Evolutionary conservation across 1,284 basidiomycete species (phyloP).

Genomic region (Kwoniella shivajii): DNA sequence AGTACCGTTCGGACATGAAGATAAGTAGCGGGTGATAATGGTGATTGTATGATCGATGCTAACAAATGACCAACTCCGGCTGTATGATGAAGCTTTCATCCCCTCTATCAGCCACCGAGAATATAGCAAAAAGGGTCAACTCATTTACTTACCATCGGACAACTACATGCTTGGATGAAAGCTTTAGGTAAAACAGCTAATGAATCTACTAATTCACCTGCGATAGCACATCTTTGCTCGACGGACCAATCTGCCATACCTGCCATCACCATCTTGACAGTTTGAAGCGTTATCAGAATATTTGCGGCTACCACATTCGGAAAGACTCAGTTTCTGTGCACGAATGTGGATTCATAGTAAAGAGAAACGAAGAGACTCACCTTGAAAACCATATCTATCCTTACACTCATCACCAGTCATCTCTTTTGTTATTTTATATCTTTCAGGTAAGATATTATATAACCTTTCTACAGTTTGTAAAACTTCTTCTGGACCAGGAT

Average conservation of each 20-base stretch:
- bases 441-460: conserved; percentile 39
- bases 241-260: conserved; percentile 44
- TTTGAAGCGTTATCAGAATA: conserved; percentile 50
- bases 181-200: conserved; percentile 45
- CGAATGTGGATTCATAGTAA: neutral
- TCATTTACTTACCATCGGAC: conserved; percentile 40
- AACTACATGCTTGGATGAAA: conserved; percentile 46
- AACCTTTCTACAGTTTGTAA: conserved; percentile 37
- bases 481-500: conserved; percentile 32
- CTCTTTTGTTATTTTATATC: conserved; percentile 37
- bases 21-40: conserved; percentile 45
- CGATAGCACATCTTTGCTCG: conserved; percentile 47
- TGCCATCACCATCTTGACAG: conserved; percentile 50
- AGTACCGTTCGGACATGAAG: conserved; percentile 49
- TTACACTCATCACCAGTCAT: conserved; percentile 43
- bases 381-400: conserved; percentile 48
- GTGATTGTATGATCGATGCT: conserved; percentile 47
- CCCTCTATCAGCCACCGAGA: neutral
- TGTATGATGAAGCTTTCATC: conserved; percentile 45
- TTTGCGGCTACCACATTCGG: conserved; percentile 39
- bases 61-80: conserved; percentile 53
- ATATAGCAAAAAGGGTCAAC: neutral
- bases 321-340: conserved; percentile 1
- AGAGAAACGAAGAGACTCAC: conserved; percentile 23
- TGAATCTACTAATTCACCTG: conserved; percentile 49